phyloP scores from a whole-genome alignment of 306 rosid genomes.

The Neltuma alba region DNA sequence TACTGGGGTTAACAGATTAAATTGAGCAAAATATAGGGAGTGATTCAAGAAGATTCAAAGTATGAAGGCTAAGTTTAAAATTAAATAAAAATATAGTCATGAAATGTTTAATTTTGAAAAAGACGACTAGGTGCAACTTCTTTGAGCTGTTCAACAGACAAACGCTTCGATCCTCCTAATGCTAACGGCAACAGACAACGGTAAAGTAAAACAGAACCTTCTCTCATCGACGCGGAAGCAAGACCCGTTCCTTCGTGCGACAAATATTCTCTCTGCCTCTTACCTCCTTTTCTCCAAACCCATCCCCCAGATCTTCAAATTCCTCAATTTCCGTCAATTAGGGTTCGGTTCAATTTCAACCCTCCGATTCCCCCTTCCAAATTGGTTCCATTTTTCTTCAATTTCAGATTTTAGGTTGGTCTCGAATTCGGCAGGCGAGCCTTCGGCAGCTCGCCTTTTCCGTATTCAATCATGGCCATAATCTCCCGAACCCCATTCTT shows the following conservation, averaged over 20 bases:
- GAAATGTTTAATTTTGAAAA: too few relatives aligned
- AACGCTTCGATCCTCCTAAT: background rate
- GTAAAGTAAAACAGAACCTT: background rate
- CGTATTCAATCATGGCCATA: conserved; percentile 34
- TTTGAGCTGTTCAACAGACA: background rate
- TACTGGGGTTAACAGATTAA: background rate
- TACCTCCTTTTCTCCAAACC: too few relatives aligned
- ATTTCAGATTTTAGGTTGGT: background rate
- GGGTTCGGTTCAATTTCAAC: conserved; percentile 18
- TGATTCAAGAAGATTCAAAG: background rate
- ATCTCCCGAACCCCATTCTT: conserved; percentile 35
- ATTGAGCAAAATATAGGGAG: background rate
- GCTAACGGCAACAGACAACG: background rate
- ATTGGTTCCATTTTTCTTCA: background rate
- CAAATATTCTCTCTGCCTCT: background rate
- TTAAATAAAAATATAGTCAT: too few relatives aligned
- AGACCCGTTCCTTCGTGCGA: background rate
- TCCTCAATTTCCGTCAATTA: background rate
- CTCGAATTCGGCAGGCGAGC: conserved; percentile 30
- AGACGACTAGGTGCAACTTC: too few relatives aligned
- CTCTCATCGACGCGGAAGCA: background rate
- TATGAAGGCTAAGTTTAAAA: background rate
- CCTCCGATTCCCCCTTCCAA: background rate
- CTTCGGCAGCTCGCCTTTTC: conserved; percentile 43
- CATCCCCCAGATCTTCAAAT: background rate